Conservation (phyloP, 2,329 filamentous ascomycete species). For the Ceratocystis alfenasii region DNA sequence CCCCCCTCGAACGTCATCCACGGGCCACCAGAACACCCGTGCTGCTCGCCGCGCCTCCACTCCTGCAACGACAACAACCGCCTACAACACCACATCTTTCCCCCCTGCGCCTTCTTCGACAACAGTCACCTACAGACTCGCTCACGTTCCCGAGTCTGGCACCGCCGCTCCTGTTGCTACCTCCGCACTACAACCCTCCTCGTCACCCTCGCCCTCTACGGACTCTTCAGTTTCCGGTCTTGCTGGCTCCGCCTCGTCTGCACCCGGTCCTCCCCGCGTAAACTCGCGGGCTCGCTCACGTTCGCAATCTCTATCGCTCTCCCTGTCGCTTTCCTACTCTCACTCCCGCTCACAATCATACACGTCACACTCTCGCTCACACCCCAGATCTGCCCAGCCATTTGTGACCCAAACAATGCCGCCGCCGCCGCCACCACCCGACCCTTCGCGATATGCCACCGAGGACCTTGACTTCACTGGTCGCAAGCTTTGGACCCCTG, state of each 20-base stretch:
- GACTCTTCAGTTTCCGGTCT: constrained; percentile 15
- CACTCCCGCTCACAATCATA: constrained; percentile 17
- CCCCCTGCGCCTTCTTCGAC: constrained; percentile 1
- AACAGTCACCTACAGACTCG: constrained; percentile 16
- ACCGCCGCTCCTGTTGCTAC: background rate
- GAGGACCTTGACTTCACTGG: constrained; percentile 44
- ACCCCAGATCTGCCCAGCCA: constrained; percentile 19
- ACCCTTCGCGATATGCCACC: constrained; percentile 42
- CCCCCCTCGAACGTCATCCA: constrained; percentile 20
- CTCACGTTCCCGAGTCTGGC: constrained; percentile 18
- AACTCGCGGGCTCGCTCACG: constrained; percentile 3
- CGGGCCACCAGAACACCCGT: constrained; percentile 4
- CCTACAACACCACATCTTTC: background rate
- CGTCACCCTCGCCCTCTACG: constrained; percentile 17
- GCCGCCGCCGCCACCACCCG: constrained; percentile 30
- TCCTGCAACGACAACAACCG: background rate
- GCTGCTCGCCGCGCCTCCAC: background rate
- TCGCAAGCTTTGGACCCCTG: constrained; percentile 49
- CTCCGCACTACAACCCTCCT: constrained; percentile 3
- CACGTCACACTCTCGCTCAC: constrained; percentile 16
- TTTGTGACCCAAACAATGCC: constrained; percentile 19
- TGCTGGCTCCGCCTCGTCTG: background rate
- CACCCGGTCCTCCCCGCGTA: background rate
- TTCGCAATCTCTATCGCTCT: constrained; percentile 18
- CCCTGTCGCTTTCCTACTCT: constrained; percentile 13